Percentiles rank a stretch among this genome's conserved stretches.
These are phyloP conservation scores for Auricularia auricula-judae DNA, from an alignment of 768 basidiomycete species.

Conservation along the genomic window DNA sequence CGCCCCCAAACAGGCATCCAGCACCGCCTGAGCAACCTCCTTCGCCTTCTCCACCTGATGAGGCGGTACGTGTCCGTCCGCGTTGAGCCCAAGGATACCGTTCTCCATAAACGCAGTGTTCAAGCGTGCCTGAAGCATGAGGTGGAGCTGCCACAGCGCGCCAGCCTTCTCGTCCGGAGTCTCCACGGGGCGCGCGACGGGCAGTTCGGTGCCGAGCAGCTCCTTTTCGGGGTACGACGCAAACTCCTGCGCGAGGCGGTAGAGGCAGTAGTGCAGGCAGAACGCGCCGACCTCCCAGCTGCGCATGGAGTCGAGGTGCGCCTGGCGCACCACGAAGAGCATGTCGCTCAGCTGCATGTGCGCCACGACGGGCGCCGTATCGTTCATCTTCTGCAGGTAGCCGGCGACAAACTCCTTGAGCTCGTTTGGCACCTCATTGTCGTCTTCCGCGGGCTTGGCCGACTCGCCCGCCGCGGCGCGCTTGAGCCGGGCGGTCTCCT, in stretches of 20 bases:
- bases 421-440: neutral
- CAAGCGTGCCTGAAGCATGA: neutral
- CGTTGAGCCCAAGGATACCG: neutral
- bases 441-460: neutral
- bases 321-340: neutral
- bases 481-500: no score
- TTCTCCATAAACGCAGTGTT: neutral
- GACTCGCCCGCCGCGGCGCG: neutral
- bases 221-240: neutral
- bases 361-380: neutral
- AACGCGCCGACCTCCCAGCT: neutral
- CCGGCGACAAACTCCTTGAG: neutral
- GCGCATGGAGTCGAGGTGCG: neutral
- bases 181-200: neutral
- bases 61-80: neutral
- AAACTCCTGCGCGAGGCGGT: neutral
- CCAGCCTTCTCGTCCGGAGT: neutral
- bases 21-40: neutral
- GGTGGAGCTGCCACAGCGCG: neutral
- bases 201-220: neutral
- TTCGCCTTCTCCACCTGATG: neutral
- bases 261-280: neutral
- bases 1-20: neutral
- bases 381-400: neutral
- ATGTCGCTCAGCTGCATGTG: neutral